Base-by-base conservation (phyloP, 495 filamentous ascomycete species). In the Tetracladium setigerum region DNA sequence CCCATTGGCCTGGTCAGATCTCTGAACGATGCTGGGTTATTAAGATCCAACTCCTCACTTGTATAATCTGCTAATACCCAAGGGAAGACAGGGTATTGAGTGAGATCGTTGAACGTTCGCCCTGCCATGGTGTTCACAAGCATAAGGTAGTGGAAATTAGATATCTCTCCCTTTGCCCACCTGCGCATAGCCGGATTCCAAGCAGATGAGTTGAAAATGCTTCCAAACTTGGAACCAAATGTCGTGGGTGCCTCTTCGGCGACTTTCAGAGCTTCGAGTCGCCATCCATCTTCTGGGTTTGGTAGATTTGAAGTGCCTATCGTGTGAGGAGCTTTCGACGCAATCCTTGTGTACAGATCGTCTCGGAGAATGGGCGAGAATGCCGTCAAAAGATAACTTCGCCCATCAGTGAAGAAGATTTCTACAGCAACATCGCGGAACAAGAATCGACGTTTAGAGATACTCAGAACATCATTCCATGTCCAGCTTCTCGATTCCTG, bases 121-220 rank as follows among this genome's bases (percentile, higher is more conserved):
- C 92, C 92, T 15, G 92, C 92, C 74, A 97, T 87, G 5, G 94
- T 97, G 58, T 98, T 98, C 60, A 98, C 78, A 37, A 95, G 76
- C 94, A 98, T 97, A 22, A 98, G 76, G 62, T 98, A 98, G 62
- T 95, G 89, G 58, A 97, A 98, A 61, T 98, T 98, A 5, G 94
- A 97, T 8, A 96, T 87, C 56, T 97, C 94, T 5, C 92, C 94
- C 58, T 82, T 84, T 44, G 87, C 73, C 92, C 92, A 98, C 69
- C 83, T 86, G 31, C 82, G 82, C 51, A 94, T 97, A 37, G 87
- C 83, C 22, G 89, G 87, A 57, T 88, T 89, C 74, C 74, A 77
- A 5, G 70, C 67, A 9, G 74, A 75, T 13, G 81, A 77, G 46
- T 87, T 88, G 68, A 97, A 97, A 11, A 96, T 90, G 62, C 83